A percentile compares a stretch with the other conserved stretches of the same genome.
phyloP scores from a whole-genome alignment of 2,329 filamentous ascomycete genomes.

The Fusarium sp. region DNA sequence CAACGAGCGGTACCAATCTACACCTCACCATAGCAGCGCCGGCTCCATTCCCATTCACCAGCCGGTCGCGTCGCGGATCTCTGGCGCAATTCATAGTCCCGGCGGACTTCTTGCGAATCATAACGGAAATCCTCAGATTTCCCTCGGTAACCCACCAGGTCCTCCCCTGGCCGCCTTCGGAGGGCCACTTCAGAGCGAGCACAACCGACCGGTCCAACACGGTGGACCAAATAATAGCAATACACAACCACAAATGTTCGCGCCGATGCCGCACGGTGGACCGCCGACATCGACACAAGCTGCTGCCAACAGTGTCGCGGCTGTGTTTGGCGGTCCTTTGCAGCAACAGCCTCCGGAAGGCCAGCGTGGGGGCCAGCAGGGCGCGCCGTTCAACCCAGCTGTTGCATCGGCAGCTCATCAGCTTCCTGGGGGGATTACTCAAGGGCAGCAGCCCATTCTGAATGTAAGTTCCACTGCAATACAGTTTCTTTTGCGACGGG shows the following conservation, averaged over 20 bases:
- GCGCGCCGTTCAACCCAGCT: constrained; percentile 58
- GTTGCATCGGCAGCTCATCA: constrained; percentile 51
- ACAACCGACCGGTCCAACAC: constrained; percentile 62
- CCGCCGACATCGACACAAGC: constrained; percentile 63
- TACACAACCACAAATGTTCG: constrained; percentile 66
- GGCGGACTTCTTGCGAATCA: constrained; percentile 85
- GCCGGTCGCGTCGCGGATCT: constrained; percentile 83
- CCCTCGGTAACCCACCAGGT: constrained; percentile 62
- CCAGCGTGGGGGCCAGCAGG: constrained; percentile 58
- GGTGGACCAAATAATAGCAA: constrained; percentile 57
- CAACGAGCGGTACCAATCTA: constrained; percentile 73
- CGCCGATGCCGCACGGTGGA: constrained; percentile 60
- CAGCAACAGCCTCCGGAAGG: constrained; percentile 73
- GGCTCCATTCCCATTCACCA: constrained; percentile 93
- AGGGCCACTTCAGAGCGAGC: constrained; percentile 63
- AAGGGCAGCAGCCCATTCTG: constrained; percentile 56
- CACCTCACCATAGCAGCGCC: constrained; percentile 82
- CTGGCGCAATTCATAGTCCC: constrained; percentile 88
- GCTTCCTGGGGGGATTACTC: constrained; percentile 51
- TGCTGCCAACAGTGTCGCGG: constrained; percentile 66
- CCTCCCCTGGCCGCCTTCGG: constrained; percentile 60
- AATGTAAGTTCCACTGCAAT: constrained; percentile 57
- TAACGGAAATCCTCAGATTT: constrained; percentile 65
- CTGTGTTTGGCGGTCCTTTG: constrained; percentile 75
- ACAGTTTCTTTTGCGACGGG: constrained; percentile 3